Evolutionary conservation across 495 filamentous ascomycete species (phyloP).

Genomic region (Chaetomium tenue): DNA sequence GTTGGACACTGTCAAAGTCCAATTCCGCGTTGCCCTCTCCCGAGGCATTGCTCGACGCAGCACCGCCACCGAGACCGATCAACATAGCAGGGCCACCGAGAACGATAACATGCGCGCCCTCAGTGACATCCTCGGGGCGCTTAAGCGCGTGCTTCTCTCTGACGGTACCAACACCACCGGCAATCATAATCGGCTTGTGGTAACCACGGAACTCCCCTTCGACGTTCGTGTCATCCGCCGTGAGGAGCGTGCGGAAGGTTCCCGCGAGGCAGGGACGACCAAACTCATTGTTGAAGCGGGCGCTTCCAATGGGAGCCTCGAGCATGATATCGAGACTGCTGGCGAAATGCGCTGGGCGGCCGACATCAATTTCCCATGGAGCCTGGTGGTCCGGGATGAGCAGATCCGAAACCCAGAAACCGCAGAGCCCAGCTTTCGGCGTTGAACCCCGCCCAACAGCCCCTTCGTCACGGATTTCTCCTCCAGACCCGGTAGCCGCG

Average conservation of each 20-base stretch:
- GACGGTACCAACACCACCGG: conserved; percentile 95
- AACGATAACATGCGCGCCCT: conserved; percentile 84
- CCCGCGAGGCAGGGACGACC: conserved; percentile 87
- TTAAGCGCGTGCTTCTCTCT: conserved; percentile 89
- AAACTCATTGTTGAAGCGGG: conserved; percentile 97
- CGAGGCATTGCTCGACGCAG: conserved; percentile 85
- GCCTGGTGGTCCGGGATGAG: conserved; percentile 75
- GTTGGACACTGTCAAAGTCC: conserved; percentile 94
- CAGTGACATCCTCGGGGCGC: conserved; percentile 67
- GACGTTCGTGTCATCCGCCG: conserved; percentile 47
- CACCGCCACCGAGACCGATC: conserved; percentile 92
- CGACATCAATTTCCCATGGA: conserved; percentile 90
- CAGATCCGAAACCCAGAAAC: conserved; percentile 92
- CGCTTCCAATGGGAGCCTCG: conserved; percentile 90
- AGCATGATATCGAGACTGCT: conserved; percentile 95
- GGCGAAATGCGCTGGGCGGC: conserved; percentile 86
- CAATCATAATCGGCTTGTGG: conserved; percentile 99
- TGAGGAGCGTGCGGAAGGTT: conserved; percentile 84
- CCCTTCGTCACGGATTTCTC: conserved; percentile 92
- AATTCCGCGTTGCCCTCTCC: conserved; percentile 85
- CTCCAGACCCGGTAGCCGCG: conserved; percentile 92
- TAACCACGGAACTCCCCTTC: conserved; percentile 76
- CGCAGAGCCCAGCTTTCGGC: conserved; percentile 88
- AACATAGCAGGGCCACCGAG: conserved; percentile 96
- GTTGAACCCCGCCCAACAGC: conserved; percentile 89